Evolutionary conservation across 1,284 basidiomycete species (phyloP).

Genomic region (Taiwanofungus camphoratus): DNA sequence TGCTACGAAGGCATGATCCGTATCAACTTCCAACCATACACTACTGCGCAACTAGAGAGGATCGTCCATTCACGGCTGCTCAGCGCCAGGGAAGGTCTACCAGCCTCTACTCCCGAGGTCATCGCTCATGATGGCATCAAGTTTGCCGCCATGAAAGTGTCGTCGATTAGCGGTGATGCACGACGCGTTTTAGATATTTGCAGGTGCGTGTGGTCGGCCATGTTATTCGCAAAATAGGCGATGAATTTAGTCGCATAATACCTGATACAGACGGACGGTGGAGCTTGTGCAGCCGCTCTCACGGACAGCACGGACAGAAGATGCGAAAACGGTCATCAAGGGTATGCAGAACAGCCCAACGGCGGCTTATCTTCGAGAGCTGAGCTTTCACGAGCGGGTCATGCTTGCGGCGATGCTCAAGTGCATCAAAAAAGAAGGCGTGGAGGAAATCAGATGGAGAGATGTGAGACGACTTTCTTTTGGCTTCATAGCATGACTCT

Average conservation of each 20-base stretch:
- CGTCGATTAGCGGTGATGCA: constrained; percentile 93
- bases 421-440: constrained; percentile 78
- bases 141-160: constrained; percentile 88
- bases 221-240: no score
- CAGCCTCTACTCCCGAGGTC: constrained; percentile 40
- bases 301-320: constrained; percentile 60
- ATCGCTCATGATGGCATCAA: constrained; percentile 79
- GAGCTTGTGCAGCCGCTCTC: constrained; percentile 61
- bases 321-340: constrained; percentile 80
- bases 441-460: constrained; percentile 82
- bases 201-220: constrained; percentile 43
- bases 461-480: constrained; percentile 46
- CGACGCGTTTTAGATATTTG: constrained; percentile 92
- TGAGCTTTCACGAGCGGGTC: constrained; percentile 83
- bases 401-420: constrained; percentile 86
- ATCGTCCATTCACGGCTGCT: constrained; percentile 83
- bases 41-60: constrained; percentile 71
- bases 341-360: constrained; percentile 91
- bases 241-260: neutral
- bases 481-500: constrained; percentile 5
- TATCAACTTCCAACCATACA: constrained; percentile 94
- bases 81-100: constrained; percentile 48
- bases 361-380: constrained; percentile 73
- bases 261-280: constrained; percentile 61
- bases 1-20: constrained; percentile 80